These are phyloP conservation scores for Carex arenaria DNA, from an alignment of 202 grass and related monocot genomes.

Conservation along the genomic window DNA sequence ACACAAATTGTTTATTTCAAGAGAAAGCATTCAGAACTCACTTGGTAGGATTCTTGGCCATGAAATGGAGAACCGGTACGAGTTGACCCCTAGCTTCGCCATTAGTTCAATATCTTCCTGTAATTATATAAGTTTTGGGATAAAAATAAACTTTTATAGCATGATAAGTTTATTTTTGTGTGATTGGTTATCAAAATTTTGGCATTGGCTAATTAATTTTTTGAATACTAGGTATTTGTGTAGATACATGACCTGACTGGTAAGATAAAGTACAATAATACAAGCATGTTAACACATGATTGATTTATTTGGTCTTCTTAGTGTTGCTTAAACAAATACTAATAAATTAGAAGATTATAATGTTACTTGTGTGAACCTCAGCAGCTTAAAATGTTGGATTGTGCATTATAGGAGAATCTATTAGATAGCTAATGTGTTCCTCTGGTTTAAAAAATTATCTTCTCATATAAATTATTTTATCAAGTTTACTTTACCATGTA, in stretches of 20 bases:
- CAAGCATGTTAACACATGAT: background rate
- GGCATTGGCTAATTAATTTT: background rate
- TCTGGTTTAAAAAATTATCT: background rate
- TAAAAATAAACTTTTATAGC: background rate
- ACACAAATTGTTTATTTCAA: background rate
- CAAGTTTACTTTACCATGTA: constrained; percentile 34
- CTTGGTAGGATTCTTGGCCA: constrained; percentile 70
- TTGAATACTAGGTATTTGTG: background rate
- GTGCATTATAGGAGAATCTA: background rate
- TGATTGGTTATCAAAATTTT: background rate
- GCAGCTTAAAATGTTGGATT: background rate
- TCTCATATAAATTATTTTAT: background rate
- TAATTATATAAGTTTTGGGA: background rate
- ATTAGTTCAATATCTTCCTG: constrained; percentile 62
- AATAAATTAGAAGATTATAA: background rate
- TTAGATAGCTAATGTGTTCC: background rate
- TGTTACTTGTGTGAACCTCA: background rate
- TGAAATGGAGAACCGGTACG: constrained; percentile 72
- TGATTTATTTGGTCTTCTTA: background rate
- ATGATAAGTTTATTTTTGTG: background rate
- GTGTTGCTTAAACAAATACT: background rate
- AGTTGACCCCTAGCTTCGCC: constrained; percentile 50
- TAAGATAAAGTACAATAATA: background rate
- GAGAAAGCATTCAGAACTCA: constrained; percentile 18
- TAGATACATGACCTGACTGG: background rate